Percentiles rank a stretch among this genome's conserved stretches.
These are phyloP conservation scores for Suhomyces wounanorum DNA, from an alignment of 1,139 yeast species.

Conservation along the genomic window DNA sequence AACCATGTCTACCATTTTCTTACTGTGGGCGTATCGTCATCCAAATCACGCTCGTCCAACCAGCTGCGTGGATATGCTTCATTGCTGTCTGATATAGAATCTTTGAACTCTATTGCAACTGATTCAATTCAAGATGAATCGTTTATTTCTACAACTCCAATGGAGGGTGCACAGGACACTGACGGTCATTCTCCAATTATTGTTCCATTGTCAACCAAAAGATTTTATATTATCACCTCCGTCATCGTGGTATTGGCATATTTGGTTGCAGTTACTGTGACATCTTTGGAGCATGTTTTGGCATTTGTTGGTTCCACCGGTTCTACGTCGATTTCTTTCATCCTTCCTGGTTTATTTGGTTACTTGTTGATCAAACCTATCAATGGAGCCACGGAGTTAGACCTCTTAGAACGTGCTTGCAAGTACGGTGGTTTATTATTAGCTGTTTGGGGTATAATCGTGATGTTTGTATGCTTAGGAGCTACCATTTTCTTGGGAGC, in stretches of 20 bases:
- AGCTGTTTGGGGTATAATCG: conserved; percentile 72
- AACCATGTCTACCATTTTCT: conserved; percentile 65
- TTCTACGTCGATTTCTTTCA: conserved; percentile 89
- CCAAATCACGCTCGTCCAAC: conserved; percentile 12
- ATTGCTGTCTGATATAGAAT: conserved; percentile 20
- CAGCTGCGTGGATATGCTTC: conserved; percentile 19
- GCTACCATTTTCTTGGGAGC: conserved; percentile 73
- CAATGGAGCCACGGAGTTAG: conserved; percentile 36
- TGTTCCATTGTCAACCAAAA: conserved; percentile 53
- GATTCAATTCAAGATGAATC: conserved; percentile 33
- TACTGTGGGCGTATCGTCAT: conserved; percentile 29
- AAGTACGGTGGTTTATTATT: conserved; percentile 63
- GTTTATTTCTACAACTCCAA: conserved; percentile 48
- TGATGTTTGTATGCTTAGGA: conserved; percentile 76
- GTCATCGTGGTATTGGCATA: conserved; percentile 64
- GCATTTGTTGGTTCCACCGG: conserved; percentile 97
- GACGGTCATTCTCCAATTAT: conserved; percentile 53
- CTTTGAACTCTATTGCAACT: conserved; percentile 19
- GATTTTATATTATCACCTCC: conserved; percentile 67
- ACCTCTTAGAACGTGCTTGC: conserved; percentile 42
- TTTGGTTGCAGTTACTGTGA: conserved; percentile 72
- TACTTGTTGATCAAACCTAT: conserved; percentile 60
- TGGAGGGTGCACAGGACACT: conserved; percentile 53
- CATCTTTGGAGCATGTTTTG: conserved; percentile 79
- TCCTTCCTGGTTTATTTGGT: conserved; percentile 89